phyloP scores from a whole-genome alignment of 306 rosid genomes.

The Prunus mume region DNA sequence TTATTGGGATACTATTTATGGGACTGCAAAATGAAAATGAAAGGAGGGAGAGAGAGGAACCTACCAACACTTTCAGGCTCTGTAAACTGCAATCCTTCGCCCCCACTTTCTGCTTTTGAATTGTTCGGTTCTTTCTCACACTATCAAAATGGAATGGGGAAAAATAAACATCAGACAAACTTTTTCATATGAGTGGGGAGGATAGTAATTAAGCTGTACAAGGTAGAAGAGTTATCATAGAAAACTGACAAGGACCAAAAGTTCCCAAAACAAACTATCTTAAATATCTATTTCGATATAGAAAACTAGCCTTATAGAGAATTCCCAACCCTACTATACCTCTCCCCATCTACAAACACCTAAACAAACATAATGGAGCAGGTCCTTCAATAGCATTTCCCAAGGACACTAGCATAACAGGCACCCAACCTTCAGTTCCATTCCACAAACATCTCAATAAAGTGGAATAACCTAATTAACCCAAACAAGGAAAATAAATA shows the following conservation, averaged over 20 bases:
- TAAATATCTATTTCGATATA: background rate
- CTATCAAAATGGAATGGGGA: conserved; percentile 3
- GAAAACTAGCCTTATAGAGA: background rate
- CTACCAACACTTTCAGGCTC: conserved; percentile 3
- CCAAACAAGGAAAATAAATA: conserved; percentile 1
- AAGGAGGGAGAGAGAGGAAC: background rate
- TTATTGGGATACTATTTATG: background rate
- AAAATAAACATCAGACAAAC: background rate
- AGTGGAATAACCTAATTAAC: background rate
- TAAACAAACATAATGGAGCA: background rate
- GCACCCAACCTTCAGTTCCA: background rate
- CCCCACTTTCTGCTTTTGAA: background rate
- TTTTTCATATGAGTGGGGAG: too few relatives aligned
- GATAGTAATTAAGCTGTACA: background rate
- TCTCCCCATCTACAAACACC: background rate
- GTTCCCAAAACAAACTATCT: background rate
- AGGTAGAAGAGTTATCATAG: background rate
- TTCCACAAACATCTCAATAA: background rate
- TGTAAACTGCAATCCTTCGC: background rate
- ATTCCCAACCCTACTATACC: background rate
- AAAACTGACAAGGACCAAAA: background rate
- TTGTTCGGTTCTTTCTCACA: background rate
- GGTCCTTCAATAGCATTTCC: background rate
- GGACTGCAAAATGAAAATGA: background rate
- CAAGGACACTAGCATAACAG: background rate